Percentiles rank a stretch among this genome's conserved stretches.
Conservation (phyloP, 768 basidiomycete species). For the Macrocybe gigantea region DNA sequence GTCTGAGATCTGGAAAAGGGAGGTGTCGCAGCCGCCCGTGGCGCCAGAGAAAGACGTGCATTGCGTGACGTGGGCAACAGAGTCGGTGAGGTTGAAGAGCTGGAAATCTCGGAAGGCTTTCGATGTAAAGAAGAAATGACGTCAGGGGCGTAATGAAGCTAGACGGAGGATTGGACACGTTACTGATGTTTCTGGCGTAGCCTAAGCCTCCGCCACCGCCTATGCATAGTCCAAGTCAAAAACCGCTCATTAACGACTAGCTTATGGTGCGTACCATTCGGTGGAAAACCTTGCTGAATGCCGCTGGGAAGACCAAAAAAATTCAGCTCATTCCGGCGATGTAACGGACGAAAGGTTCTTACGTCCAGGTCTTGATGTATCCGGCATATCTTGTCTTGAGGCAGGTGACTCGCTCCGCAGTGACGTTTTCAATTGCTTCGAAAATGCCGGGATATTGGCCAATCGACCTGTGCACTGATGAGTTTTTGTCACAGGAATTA, state of each 20-base stretch:
- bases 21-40: conserved; percentile 26
- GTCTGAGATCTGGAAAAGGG: conserved; percentile 25
- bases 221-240: not conserved
- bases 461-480: conserved; percentile 13
- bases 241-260: too few relatives aligned
- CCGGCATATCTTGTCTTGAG: conserved; percentile 18
- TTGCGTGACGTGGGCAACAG: conserved; percentile 17
- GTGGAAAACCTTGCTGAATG: conserved; percentile 22
- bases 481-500: not conserved
- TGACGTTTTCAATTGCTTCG: conserved; percentile 24
- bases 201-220: conserved; percentile 27
- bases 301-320: conserved; percentile 7
- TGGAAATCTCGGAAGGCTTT: conserved; percentile 21
- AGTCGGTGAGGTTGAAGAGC: conserved; percentile 13
- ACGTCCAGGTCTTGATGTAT: conserved; percentile 32
- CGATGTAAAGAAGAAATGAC: not conserved
- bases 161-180: not conserved
- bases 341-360: not conserved
- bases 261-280: conserved; percentile 18
- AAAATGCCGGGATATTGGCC: conserved; percentile 26
- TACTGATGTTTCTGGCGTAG: conserved; percentile 22
- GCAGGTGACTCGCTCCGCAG: conserved; percentile 19
- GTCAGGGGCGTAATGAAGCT: not conserved
- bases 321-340: not conserved
- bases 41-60: conserved; percentile 27